phyloP scores from a whole-genome alignment of 1,139 yeast genomes.

The Saccharomyces hybrid region DNA sequence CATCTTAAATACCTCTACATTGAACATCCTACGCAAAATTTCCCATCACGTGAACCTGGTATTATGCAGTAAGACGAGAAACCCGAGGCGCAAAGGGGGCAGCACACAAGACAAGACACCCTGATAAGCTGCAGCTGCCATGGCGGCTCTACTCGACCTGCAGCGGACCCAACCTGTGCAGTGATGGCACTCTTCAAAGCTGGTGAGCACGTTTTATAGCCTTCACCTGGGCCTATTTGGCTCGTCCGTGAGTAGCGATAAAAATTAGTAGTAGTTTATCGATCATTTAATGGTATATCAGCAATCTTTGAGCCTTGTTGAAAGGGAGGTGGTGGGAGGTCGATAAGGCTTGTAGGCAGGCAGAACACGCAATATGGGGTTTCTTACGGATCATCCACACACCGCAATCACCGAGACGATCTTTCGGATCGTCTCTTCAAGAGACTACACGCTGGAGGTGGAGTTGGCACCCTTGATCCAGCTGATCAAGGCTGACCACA shows the following conservation, averaged over 20 bases:
- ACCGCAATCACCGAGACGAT: slow-evolving; percentile 50
- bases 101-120: background rate
- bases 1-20: background rate
- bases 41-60: background rate
- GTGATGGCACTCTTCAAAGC: background rate
- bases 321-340: background rate
- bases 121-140: background rate
- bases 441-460: slow-evolving; percentile 36
- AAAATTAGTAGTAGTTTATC: background rate
- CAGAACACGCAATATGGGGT: slow-evolving; percentile 35
- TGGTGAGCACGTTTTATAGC: background rate
- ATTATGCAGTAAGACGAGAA: background rate
- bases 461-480: slow-evolving; percentile 34
- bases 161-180: background rate
- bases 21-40: background rate
- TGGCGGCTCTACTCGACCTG: background rate
- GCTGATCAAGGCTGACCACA: slow-evolving; percentile 25
- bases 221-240: background rate
- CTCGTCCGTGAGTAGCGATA: background rate
- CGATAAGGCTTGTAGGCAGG: background rate
- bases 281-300: background rate
- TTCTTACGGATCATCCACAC: slow-evolving; percentile 43
- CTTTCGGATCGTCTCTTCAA: slow-evolving; percentile 40
- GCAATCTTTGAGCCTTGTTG: background rate
- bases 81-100: background rate